Base-by-base conservation (phyloP, 805 yeast species). In the Lipomyces yamanashiensis region DNA sequence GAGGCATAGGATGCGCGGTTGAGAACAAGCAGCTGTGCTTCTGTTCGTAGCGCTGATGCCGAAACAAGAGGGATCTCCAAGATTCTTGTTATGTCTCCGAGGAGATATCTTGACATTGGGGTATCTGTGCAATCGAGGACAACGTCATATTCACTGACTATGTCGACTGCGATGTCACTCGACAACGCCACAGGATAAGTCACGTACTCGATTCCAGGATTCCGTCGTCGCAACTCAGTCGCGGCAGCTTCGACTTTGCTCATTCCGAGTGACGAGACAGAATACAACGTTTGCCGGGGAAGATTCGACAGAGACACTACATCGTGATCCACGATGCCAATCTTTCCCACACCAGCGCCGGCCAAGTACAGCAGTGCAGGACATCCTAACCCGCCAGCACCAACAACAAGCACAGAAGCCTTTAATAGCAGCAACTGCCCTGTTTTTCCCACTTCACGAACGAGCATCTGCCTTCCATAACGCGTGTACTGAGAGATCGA, bases 381-480 rank as follows among this genome's bases (percentile, higher is more conserved):
- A 69, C 96, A 88, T 0, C 99, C 98, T 7, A 95, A 79, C 0
- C 99, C 99, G 10, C 99, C 99, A 0, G 98, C 98, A 0, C 99
- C 99, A 7, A 95, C 81, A 0, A 95, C 92, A 33, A 93, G 75
- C 0, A 92, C 83, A 57, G 79, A 83, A 1, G 93, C 63, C 0
- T 74, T 68, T 67, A 86, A 87, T 53, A 95, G 75, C 49, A 76
- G 78, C 7, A 82, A 57, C 74, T 95, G 99, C 49, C 80, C 81
- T 1, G 56, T 23, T 7, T 73, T 63, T 1, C 92, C 90, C 56
- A 92, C 79, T 62, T 85, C 88, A 2, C 96, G 95, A 1, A 95
- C 97, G 33, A 92, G 85, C 93, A 95, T 88, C 72, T 95, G 99
- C 59, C 99, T 82, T 2, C 99, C 98, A 75, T 95, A 95, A 43